phyloP scores from a whole-genome alignment of 2,329 filamentous ascomycete genomes.

The Pseudogymnoascus sp. region DNA sequence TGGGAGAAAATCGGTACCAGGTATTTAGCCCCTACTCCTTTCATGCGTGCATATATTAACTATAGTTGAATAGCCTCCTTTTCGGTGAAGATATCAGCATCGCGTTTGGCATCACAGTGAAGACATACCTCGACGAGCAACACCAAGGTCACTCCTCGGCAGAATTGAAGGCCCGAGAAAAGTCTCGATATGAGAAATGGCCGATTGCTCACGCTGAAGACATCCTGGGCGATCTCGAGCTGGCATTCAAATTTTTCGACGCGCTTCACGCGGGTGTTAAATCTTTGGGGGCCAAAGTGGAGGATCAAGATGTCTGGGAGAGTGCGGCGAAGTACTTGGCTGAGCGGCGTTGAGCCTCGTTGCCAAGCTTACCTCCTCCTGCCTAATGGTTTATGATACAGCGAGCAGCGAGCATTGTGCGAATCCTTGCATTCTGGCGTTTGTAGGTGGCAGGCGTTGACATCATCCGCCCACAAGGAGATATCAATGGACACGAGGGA shows the following conservation, averaged over 20 bases:
- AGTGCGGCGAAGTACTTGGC: conserved; percentile 47
- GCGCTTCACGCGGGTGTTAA: conserved; percentile 52
- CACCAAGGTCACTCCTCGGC: conserved; percentile 48
- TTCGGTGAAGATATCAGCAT: conserved; percentile 66
- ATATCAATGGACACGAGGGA: conserved; percentile 5
- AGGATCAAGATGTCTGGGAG: conserved; percentile 45
- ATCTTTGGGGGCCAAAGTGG: conserved; percentile 43
- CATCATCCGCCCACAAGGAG: not conserved
- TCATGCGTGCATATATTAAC: conserved; percentile 8
- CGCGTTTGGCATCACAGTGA: conserved; percentile 69
- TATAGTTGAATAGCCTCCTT: conserved; percentile 44
- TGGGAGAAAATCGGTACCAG: conserved; percentile 60
- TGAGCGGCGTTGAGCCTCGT: conserved; percentile 19
- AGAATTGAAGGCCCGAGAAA: conserved; percentile 39
- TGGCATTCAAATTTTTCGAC: conserved; percentile 51
- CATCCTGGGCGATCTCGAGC: conserved; percentile 52
- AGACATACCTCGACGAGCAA: conserved; percentile 71
- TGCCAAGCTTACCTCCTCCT: not conserved
- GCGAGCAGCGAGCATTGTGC: conserved; percentile 6
- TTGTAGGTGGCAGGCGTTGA: conserved; percentile 5
- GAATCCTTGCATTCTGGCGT: conserved; percentile 7
- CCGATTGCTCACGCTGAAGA: conserved; percentile 46
- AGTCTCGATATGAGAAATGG: conserved; percentile 42
- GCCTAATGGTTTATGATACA: conserved; percentile 8
- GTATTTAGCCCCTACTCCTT: conserved; percentile 37